Conservation (phyloP, 2,329 filamentous ascomycete genomes). For the Blumeria hordei region DNA sequence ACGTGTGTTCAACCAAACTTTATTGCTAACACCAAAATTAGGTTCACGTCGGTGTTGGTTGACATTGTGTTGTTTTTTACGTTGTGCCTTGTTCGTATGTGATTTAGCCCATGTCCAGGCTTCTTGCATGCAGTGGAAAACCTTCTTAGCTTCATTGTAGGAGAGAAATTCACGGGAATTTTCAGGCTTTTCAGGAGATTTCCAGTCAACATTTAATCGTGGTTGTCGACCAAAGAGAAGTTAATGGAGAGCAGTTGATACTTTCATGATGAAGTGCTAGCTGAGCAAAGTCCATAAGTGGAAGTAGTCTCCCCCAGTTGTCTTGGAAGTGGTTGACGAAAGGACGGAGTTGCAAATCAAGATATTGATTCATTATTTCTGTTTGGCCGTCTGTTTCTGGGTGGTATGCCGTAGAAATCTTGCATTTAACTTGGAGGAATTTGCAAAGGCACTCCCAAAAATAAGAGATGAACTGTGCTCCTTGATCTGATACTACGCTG, state of each 20-base stretch:
- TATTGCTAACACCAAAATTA: constrained; percentile 1
- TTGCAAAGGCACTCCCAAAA: constrained; percentile 6
- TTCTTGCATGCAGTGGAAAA: not conserved
- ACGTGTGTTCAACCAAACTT: constrained; percentile 1
- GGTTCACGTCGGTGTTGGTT: not conserved
- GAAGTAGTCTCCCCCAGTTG: not conserved
- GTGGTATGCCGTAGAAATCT: constrained; percentile 5
- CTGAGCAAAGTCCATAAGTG: not conserved
- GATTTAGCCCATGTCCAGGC: not conserved
- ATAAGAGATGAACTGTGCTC: constrained; percentile 4
- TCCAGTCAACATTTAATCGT: not conserved
- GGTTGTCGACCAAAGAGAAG: not conserved
- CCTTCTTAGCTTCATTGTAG: not conserved
- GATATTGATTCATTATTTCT: constrained; percentile 6
- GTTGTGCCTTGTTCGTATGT: not conserved
- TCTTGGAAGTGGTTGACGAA: constrained; percentile 1
- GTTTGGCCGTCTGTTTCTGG: constrained; percentile 6
- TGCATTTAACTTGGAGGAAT: constrained; percentile 3
- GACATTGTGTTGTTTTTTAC: not conserved
- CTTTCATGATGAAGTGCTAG: not conserved
- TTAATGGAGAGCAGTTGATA: not conserved
- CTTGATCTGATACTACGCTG: constrained; percentile 5
- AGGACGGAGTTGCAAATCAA: constrained; percentile 5
- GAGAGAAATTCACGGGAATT: not conserved
- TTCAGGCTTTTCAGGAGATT: not conserved